phyloP scores from a whole-genome alignment of 768 basidiomycete species.

The Crassisporium funariophilum region DNA sequence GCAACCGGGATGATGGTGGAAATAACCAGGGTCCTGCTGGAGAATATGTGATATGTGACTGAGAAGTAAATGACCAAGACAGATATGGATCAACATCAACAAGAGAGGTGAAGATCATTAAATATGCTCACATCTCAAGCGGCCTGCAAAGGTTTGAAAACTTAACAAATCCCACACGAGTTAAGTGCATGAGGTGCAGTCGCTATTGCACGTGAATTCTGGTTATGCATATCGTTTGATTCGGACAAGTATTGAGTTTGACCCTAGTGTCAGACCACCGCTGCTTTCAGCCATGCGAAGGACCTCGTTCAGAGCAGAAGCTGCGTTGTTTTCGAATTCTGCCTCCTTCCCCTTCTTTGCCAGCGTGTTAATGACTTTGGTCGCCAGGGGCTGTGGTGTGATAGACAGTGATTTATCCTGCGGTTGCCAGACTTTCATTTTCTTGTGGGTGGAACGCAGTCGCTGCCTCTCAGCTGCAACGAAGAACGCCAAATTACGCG shows the following conservation, averaged over 20 bases:
- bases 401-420: conserved; percentile 16
- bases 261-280: conserved; percentile 21
- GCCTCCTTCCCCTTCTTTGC: conserved; percentile 14
- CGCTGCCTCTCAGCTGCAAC: conserved; percentile 35
- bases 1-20: too few relatives aligned
- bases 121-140: too few relatives aligned
- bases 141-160: too few relatives aligned
- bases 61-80: too few relatives aligned
- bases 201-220: too few relatives aligned
- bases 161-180: too few relatives aligned
- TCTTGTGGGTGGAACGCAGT: conserved; percentile 19
- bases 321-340: conserved; percentile 12
- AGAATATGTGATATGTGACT: too few relatives aligned
- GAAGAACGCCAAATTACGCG: conserved; percentile 54
- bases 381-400: not conserved
- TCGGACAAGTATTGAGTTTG: conserved; percentile 16
- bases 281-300: conserved; percentile 23
- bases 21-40: too few relatives aligned
- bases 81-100: too few relatives aligned
- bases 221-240: too few relatives aligned
- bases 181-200: too few relatives aligned
- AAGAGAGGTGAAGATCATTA: too few relatives aligned
- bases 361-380: conserved; percentile 6
- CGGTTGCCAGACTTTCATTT: conserved; percentile 40
- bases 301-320: conserved; percentile 20